These are phyloP conservation scores for Colletotrichum orbiculare DNA, from an alignment of 2,329 filamentous ascomycete species.

Conservation along the genomic window DNA sequence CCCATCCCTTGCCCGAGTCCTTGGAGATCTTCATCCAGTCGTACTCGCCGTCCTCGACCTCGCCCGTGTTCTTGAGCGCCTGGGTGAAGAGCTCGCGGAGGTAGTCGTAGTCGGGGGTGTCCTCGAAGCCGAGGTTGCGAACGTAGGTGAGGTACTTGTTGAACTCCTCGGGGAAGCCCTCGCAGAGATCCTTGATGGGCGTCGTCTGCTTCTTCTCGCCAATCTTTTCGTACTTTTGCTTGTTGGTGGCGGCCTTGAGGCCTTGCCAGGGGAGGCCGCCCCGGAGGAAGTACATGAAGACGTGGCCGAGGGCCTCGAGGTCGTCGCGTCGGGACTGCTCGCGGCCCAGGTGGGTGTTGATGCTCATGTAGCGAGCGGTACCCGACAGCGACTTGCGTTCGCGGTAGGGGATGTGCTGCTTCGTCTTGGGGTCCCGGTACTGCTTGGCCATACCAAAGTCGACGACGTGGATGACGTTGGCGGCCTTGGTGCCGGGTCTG, in stretches of 20 bases:
- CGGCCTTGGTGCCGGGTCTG: conserved; percentile 89
- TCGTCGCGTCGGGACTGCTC: conserved; percentile 97
- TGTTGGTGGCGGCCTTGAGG: conserved; percentile 78
- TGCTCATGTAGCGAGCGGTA: conserved; percentile 98
- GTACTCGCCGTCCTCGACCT: conserved; percentile 97
- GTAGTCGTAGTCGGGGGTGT: conserved; percentile 98
- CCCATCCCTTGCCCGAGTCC: conserved; percentile 87
- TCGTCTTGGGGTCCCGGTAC: conserved; percentile 98
- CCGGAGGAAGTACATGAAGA: conserved; percentile 81
- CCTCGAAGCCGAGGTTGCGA: conserved; percentile 97
- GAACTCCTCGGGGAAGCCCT: conserved; percentile 96
- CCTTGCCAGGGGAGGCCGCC: conserved; percentile 79
- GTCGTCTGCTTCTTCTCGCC: conserved; percentile 99
- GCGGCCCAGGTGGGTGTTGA: conserved; percentile 97
- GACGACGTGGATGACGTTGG: conserved; percentile 97
- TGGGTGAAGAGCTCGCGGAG: conserved; percentile 96
- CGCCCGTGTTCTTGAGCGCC: conserved; percentile 91
- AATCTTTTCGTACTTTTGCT: conserved; percentile 99
- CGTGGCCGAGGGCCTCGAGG: conserved; percentile 84
- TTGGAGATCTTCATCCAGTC: conserved; percentile 99
- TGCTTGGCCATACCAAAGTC: conserved; percentile 99
- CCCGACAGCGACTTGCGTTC: conserved; percentile 97
- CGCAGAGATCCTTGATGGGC: conserved; percentile 94
- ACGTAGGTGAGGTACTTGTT: conserved; percentile 98
- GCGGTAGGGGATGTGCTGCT: conserved; percentile 97